Evolutionary conservation across 2,329 filamentous ascomycete species (phyloP).

Genomic region (Alternaria viburni): DNA sequence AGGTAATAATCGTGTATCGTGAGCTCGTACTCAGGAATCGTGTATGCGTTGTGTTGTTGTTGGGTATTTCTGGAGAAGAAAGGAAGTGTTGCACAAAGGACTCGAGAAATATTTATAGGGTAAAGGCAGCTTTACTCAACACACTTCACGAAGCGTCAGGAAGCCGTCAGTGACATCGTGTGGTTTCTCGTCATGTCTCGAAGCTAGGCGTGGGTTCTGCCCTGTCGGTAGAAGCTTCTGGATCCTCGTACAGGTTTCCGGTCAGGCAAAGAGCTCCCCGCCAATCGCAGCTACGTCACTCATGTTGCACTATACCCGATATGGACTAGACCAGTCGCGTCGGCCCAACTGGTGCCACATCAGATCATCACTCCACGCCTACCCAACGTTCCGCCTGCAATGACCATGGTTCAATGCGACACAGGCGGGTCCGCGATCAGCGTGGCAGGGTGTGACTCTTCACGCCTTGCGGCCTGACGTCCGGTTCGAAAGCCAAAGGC

Average conservation of each 20-base stretch:
- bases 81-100: slow-evolving; percentile 1
- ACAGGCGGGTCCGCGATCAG: neutral
- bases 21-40: slow-evolving; percentile 17
- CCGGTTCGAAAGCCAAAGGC: neutral
- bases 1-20: slow-evolving; percentile 11
- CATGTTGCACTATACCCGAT: neutral
- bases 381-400: slow-evolving; percentile 4
- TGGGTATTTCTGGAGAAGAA: slow-evolving; percentile 21
- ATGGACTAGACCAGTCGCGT: neutral
- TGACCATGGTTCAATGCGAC: neutral
- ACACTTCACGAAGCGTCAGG: slow-evolving; percentile 19
- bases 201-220: slow-evolving; percentile 24
- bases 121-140: slow-evolving; percentile 6
- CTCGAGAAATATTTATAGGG: slow-evolving; percentile 33
- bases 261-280: slow-evolving; percentile 9
- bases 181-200: slow-evolving; percentile 31
- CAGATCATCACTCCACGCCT: slow-evolving; percentile 2
- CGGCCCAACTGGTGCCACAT: slow-evolving; percentile 1
- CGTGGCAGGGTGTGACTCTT: slow-evolving; percentile 1
- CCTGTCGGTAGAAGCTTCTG: slow-evolving; percentile 35
- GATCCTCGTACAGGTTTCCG: slow-evolving; percentile 27
- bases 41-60: slow-evolving; percentile 12
- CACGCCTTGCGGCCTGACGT: neutral
- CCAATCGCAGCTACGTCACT: slow-evolving; percentile 20
- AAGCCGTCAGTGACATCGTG: slow-evolving; percentile 33